Evolutionary conservation across 2,329 filamentous ascomycete genomes (phyloP), one percentile per base, ranked within the genome.

Genomic region (Sphaerulina vaccinii): DNA sequence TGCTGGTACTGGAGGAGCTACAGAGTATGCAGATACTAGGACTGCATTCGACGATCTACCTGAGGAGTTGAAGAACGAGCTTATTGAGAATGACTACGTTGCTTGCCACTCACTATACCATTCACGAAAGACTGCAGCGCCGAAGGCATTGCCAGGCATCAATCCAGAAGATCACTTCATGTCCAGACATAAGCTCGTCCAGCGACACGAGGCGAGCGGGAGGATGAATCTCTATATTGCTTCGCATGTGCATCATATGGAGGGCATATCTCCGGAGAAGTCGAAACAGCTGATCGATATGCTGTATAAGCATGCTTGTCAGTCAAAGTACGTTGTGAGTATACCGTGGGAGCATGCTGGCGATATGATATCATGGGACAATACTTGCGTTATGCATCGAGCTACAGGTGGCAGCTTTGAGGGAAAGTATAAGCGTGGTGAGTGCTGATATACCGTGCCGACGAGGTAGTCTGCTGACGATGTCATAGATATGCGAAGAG

Each of bases 351-450:
- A 29, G 24, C 8, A 29, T 29, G 24, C 22, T 24, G 73, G 77
- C 0, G 81, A 83, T 60, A 43, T 83, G 52, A 63, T 83, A 10
- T 71, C 80, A 16, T 83, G 81, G 81, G 81, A 84, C 59, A 84
- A 84, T 62, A 77, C 77, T 0, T 75, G 72, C 43, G 76, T 79
- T 10, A 73, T 83, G 71, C 80, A 84, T 65, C 66, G 79, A 5
- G 77, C 78, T 0, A 73, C 70, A 1, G 68, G 70, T 1, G 79
- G 79, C 0, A 63, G 64, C 0, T 81, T 78, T 54, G 72, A 73
- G 54, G 75, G 76, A 0, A 75, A 71, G 59, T 56, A 55, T 47
- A 43, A 47, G n/a, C 47, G 60, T 38, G 80, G 24, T 29, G 24
- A 29, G 24, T 29, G 24, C n/a, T 9, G 24, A 29, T 29, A 3